Conservation (phyloP, 2,329 filamentous ascomycete species). For the Elsinoe arachidis region DNA sequence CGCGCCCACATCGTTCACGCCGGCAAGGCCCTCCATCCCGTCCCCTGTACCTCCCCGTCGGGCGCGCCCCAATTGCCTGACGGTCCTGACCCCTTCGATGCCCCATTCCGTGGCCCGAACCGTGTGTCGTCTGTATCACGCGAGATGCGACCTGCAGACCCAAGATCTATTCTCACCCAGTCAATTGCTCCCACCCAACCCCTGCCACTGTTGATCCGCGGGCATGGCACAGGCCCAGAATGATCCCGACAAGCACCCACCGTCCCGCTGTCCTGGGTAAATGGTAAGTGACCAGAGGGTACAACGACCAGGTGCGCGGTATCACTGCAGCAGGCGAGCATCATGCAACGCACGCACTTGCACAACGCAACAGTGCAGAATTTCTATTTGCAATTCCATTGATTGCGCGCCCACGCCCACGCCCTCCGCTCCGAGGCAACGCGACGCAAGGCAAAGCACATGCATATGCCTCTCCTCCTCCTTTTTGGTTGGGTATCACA, state of each 20-base stretch:
- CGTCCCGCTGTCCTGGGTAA: not conserved
- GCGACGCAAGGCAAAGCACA: not conserved
- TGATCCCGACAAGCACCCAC: not conserved
- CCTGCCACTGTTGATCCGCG: not conserved
- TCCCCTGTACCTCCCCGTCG: not conserved
- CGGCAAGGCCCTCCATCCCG: slow-evolving; percentile 7
- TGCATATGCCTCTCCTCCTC: not conserved
- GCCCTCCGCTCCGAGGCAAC: not conserved
- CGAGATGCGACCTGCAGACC: not conserved
- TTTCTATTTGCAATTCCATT: too few species aligned
- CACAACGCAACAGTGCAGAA: too few species aligned
- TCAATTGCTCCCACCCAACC: not conserved
- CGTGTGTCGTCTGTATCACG: not conserved
- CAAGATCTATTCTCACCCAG: not conserved
- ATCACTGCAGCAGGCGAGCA: not conserved
- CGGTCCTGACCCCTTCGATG: too few species aligned
- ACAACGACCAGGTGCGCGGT: not conserved
- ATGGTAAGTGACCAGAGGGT: not conserved
- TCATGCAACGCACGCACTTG: not conserved
- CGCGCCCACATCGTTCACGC: not conserved
- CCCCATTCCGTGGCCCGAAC: not conserved
- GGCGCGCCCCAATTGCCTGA: too few species aligned
- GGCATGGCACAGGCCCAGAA: not conserved
- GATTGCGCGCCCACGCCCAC: too few species aligned
- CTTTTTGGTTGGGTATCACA: slow-evolving; percentile 2